Conservation (phyloP, 441 rosid genomes). For the Macaranga tanarius region DNA sequence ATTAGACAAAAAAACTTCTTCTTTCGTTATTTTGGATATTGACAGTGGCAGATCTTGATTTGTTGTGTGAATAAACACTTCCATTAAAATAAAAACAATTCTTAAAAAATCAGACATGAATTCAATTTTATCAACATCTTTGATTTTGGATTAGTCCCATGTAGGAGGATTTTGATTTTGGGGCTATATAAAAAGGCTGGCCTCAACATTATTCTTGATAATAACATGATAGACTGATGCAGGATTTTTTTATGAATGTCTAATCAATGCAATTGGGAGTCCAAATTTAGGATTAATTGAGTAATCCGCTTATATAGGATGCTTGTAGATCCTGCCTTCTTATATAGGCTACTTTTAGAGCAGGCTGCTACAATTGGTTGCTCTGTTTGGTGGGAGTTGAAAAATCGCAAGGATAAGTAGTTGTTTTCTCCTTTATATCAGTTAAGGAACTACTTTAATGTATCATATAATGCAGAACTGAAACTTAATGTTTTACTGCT, state of each 20-base stretch:
- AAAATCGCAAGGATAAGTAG: conserved; percentile 88
- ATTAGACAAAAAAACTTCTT: too few species aligned
- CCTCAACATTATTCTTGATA: background rate
- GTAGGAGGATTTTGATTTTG: too few species aligned
- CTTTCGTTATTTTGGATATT: too few species aligned
- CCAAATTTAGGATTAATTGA: too few species aligned
- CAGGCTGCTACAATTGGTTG: conserved; percentile 85
- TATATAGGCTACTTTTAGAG: conserved; percentile 83
- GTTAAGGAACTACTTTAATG: background rate
- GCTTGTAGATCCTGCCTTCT: conserved; percentile 93
- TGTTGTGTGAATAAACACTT: too few species aligned
- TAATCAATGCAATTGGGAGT: background rate
- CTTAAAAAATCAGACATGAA: too few species aligned
- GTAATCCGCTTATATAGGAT: conserved; percentile 79
- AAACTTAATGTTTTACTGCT: conserved; percentile 22
- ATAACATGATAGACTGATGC: background rate
- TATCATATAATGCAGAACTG: conserved; percentile 22
- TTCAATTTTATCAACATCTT: too few species aligned
- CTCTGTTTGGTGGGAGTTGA: conserved; percentile 90
- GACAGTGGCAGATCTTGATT: too few species aligned
- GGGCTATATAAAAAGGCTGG: too few species aligned
- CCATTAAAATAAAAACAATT: too few species aligned
- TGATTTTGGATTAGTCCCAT: too few species aligned
- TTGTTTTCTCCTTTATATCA: background rate
- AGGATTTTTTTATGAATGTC: background rate